A percentile compares a stretch with the other conserved stretches of the same genome.
Evolutionary conservation across 2,329 filamentous ascomycete species (phyloP).

Genomic region (Dothideomycetidae sp.): DNA sequence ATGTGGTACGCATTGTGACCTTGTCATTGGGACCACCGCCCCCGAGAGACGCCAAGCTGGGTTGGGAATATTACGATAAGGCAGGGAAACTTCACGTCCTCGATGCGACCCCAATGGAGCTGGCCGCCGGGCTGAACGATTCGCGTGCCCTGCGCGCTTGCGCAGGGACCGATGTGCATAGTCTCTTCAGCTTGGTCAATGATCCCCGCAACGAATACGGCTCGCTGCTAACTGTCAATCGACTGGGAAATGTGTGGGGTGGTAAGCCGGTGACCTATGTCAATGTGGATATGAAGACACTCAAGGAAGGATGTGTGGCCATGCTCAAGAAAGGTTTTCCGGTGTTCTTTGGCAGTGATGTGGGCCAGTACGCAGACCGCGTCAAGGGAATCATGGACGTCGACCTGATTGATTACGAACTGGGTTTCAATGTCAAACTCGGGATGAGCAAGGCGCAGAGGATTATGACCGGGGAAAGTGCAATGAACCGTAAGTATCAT

Average conservation of each 20-base stretch:
- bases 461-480: constrained; percentile 57
- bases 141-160: constrained; percentile 43
- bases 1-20: constrained; percentile 70
- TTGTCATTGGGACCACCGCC: constrained; percentile 71
- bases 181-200: constrained; percentile 69
- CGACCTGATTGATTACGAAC: constrained; percentile 59
- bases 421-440: constrained; percentile 67
- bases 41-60: constrained; percentile 51
- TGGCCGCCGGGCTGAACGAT: constrained; percentile 54
- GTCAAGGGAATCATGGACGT: constrained; percentile 65
- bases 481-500: constrained; percentile 51
- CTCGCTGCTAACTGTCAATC: constrained; percentile 58
- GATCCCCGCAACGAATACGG: constrained; percentile 68
- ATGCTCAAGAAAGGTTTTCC: constrained; percentile 69
- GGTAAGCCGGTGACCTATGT: constrained; percentile 65
- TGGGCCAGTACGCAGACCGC: constrained; percentile 65
- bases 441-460: constrained; percentile 64
- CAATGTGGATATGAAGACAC: constrained; percentile 59
- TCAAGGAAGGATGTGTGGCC: constrained; percentile 59
- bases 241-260: constrained; percentile 69
- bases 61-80: constrained; percentile 66
- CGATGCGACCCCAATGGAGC: constrained; percentile 51
- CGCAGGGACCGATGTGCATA: constrained; percentile 45
- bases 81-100: constrained; percentile 49
- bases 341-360: constrained; percentile 80